A percentile compares a stretch with the other conserved stretches of the same genome.
Evolutionary conservation across 108 stramenopile species (phyloP).

Genomic region (Nannochloropsis salina): DNA sequence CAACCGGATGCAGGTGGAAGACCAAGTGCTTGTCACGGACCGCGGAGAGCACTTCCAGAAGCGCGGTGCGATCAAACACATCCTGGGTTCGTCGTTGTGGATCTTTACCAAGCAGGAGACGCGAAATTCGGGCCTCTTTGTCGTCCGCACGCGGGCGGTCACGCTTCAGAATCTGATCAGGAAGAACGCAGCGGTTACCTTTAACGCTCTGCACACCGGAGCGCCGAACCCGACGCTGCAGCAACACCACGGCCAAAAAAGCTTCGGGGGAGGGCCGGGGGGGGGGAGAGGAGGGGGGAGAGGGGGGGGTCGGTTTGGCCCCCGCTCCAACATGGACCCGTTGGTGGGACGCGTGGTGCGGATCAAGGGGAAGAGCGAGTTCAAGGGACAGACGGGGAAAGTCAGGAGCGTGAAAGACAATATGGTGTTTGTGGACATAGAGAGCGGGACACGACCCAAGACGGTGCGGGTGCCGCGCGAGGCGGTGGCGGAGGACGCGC

Average conservation of each 20-base stretch:
- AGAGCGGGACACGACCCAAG: not conserved
- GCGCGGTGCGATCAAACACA: not conserved
- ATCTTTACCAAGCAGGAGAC: not conserved
- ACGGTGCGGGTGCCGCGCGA: not conserved
- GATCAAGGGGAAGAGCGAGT: not conserved
- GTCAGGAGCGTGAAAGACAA: slow-evolving; percentile 2
- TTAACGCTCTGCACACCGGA: not conserved
- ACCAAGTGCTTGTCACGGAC: not conserved
- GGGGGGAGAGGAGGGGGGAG: not conserved
- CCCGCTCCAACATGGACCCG: not conserved
- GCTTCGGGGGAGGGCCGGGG: not conserved
- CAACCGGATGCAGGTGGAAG: slow-evolving; percentile 9
- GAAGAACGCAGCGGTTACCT: not conserved
- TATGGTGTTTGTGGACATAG: not conserved
- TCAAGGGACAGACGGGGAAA: not conserved
- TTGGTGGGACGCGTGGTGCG: not conserved
- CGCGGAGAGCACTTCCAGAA: not conserved
- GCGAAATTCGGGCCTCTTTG: not conserved
- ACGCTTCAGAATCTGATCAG: not conserved
- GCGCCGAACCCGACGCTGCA: not conserved
- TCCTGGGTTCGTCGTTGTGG: not conserved
- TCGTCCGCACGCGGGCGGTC: not conserved
- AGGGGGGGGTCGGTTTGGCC: not conserved
- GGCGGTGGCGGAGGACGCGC: not conserved
- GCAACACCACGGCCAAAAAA: not conserved